phyloP scores from a whole-genome alignment of 2,329 filamentous ascomycete genomes.

The Cryphonectria carpinicola region DNA sequence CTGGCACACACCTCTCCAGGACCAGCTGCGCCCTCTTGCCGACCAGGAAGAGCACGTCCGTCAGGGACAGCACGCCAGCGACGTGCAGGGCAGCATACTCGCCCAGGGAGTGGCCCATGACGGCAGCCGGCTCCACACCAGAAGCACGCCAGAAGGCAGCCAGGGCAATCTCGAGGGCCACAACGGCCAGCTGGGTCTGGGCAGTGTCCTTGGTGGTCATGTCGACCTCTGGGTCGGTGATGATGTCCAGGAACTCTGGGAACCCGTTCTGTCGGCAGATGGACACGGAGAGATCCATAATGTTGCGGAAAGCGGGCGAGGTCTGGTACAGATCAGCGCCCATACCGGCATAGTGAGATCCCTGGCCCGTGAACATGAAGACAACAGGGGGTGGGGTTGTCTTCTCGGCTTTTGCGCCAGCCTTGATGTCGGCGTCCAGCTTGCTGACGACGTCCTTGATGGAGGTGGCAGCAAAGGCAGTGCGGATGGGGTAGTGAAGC shows the following conservation, averaged over 20 bases:
- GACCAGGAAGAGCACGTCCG: conserved; percentile 69
- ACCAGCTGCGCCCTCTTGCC: conserved; percentile 65
- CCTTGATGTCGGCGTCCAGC: conserved; percentile 38
- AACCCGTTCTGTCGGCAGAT: conserved; percentile 48
- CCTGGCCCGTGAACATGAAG: conserved; percentile 55
- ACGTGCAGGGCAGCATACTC: conserved; percentile 71
- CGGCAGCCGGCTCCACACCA: conserved; percentile 49
- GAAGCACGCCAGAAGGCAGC: conserved; percentile 52
- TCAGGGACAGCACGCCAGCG: conserved; percentile 66
- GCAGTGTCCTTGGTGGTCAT: conserved; percentile 48
- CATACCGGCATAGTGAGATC: conserved; percentile 49
- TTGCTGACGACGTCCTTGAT: conserved; percentile 42
- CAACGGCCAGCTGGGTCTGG: conserved; percentile 50
- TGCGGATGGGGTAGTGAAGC: conserved; percentile 56
- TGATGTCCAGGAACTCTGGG: conserved; percentile 54
- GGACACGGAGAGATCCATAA: conserved; percentile 57
- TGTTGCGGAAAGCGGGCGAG: conserved; percentile 46
- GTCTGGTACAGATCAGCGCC: conserved; percentile 48
- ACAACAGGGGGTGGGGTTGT: conserved; percentile 44
- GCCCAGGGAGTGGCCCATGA: conserved; percentile 63
- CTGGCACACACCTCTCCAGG: conserved; percentile 61
- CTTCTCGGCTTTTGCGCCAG: conserved; percentile 42
- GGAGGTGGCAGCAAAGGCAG: conserved; percentile 45
- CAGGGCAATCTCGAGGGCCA: conserved; percentile 54
- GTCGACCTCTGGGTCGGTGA: conserved; percentile 43